Evolutionary conservation across 2,329 filamentous ascomycete genomes (phyloP), one percentile per base, ranked within the genome.

Genomic region (Fusarium foetens): DNA sequence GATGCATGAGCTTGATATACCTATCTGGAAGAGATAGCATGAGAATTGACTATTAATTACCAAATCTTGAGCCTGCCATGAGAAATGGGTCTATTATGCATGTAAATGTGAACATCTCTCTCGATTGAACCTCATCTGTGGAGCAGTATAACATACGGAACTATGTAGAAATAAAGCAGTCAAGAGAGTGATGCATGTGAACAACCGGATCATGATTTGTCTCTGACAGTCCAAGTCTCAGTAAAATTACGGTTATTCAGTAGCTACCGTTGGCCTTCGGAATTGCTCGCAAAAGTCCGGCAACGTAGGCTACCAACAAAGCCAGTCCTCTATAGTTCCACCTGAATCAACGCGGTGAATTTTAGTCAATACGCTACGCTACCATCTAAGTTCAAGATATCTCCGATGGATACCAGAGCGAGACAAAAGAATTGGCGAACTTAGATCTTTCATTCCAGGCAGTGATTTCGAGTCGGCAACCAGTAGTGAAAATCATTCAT

Each of bases 21-120:
- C 4, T 25, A 19, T 5, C 7, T 13, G 10, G 21, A 19, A 19
- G 16, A 17, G 16, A 19, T 25, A 12, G 19, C 3, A 17, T 43
- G 0, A 4, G 41, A 4, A 8, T 8, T 19, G 16, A 19, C 0
- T 12, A 25, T 25, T 25, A 3, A 8, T 12, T 17, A 6, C 10
- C 11, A 43, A 8, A 2, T 13, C 12, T 1, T 3, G 16, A 8
- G 4, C 1, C 23, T 11, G 6, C 11, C 0, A 43, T 19, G 17
- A 8, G 23, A 6, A 12, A 10, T 11, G 11, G 4, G 8, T 8
- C 0, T 43, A 11, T 17, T 13, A 19, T 19, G 10, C 41, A 13
- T 19, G 2, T 19, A 5, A 8, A 25, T 10, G 2, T 43, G 4
- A 25, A 8, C 4, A 12, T 9, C 17, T 43, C 16, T 17, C 6